Base-by-base conservation (phyloP, 306 rosid species). In the Sindora glabra region DNA sequence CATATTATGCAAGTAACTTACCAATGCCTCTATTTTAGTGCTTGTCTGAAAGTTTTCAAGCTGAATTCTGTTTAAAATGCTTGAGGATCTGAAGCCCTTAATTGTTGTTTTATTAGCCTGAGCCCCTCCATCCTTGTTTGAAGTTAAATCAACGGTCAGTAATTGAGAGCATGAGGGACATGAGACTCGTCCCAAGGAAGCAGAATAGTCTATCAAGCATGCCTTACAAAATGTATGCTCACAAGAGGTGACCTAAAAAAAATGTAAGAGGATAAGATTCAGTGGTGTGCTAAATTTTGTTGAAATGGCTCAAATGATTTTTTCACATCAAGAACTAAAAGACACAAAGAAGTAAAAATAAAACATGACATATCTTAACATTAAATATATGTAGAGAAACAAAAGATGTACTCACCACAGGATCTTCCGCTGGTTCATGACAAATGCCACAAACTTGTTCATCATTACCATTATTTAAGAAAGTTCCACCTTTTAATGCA, bases 1-100 rank as follows among this genome's bases (percentile, higher is more conserved):
- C 10, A 10, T 14, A 44, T 27, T 30, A 67, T 49, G 75, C 95
- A 45, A n/a, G n/a, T n/a, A n/a, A n/a, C n/a, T n/a, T 86, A 92
- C 98, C 96, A 92, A 71, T 30, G 98, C 96, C 77, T 92, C 98
- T 55, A 86, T 92, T 79, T 92, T 92, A 57, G 98, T 92, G 56
- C 96, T 86, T n/a, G 95, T 92, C 82, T 86, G 96, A 69, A 88
- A 89, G 67, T 92, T 73, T 38, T 83, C 95, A 49, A 86, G 86
- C 25, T 67, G 64, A 64, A 92, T 83, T 80, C 95, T 78, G 79
- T 92, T 83, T 38, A 92, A 59, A 72, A 92, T 86, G 73, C 98
- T 92, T 4, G 98, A 76, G 47, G 95, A 72, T 75, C 79, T 83
- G 72, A 81, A 92, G 30, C 95, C 96, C 80, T 83, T 86, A 16